Conservation (phyloP, 768 basidiomycete species). For the Imleria badia region DNA sequence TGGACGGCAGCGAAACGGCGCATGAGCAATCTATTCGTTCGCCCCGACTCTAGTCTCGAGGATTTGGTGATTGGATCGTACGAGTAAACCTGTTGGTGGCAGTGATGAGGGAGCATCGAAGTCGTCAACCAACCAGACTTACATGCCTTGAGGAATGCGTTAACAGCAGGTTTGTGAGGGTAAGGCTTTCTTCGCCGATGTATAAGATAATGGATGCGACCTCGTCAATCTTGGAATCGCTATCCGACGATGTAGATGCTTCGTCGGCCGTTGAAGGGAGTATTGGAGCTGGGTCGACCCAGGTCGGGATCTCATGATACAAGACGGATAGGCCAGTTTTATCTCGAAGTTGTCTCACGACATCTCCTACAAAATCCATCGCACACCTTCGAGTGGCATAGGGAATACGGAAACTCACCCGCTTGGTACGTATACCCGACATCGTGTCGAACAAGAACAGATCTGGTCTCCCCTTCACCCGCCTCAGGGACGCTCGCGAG, state of each 20-base stretch:
- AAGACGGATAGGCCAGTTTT: constrained; percentile 31
- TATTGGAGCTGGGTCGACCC: constrained; percentile 16
- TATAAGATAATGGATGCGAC: constrained; percentile 41
- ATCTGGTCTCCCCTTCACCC: too few relatives aligned
- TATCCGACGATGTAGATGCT: not conserved
- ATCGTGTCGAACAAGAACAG: constrained; percentile 67
- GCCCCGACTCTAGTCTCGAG: constrained; percentile 56
- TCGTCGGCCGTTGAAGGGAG: not conserved
- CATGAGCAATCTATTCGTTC: constrained; percentile 84
- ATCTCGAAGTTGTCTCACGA: constrained; percentile 22
- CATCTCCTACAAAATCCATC: constrained; percentile 12
- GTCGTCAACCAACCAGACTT: constrained; percentile 14
- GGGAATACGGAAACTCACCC: constrained; percentile 39
- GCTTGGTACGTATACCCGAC: constrained; percentile 72
- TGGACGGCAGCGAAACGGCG: constrained; percentile 85
- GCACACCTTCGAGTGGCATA: not conserved
- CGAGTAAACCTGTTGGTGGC: constrained; percentile 59
- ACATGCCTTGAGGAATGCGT: constrained; percentile 71
- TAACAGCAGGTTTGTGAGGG: constrained; percentile 82
- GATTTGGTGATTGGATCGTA: constrained; percentile 61
- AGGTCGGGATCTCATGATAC: constrained; percentile 38
- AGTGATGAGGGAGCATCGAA: not conserved
- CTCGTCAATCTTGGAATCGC: not conserved
- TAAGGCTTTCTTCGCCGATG: constrained; percentile 79
- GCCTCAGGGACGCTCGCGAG: too few relatives aligned